Base-by-base conservation (phyloP, 2,329 filamentous ascomycete species). In the Phialophora verrucosa region DNA sequence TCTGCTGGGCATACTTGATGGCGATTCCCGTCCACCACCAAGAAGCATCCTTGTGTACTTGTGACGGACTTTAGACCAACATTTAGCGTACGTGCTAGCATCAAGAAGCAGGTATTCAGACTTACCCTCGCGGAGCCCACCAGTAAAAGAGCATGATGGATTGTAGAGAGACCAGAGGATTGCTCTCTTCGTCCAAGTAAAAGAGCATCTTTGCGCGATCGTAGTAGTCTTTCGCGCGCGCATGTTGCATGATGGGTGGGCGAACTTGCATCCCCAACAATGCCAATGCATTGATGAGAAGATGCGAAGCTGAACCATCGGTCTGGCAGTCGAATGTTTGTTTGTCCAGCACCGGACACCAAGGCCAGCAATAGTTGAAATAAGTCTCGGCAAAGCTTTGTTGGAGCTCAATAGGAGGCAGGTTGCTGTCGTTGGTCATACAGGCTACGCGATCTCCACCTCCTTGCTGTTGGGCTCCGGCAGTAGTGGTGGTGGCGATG, bases 11-110 rank as follows among this genome's bases (percentile, higher is more conserved):
- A 63, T 80, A 78, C 12, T 80, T 71, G 23, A 82, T 81, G 14
- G 79, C 75, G 3, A 81, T 76, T 2, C 77, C 78, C 0, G 79
- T 82, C 80, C 80, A 82, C 80, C 80, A 82, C 80, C 79, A 82
- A 25, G 78, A 78, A 1, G 78, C 76, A 67, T 82, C 76, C 1
- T 77, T 74, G 57, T 79, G 77, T 2, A 79, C 77, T 1, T 75
- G 76, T 1, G 77, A 75, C 0, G 80, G 79, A 14, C 60, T 55
- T 29, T n/a, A 29, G 29, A 29, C 29, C 29, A 29, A 29, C 29
- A 29, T 3, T 29, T 6, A 29, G 29, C 29, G 29, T 29, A 29
- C 29, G 29, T 29, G 29, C 29, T 29, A 29, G 29, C 29, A 29
- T 3, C 29, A 29, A 29, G 4, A 29, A 6, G 3, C 29, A 29